A percentile compares a stretch with the other conserved stretches of the same genome.
These are phyloP conservation scores for Panellus pusillus DNA, from an alignment of 768 basidiomycete genomes.

Conservation along the genomic window DNA sequence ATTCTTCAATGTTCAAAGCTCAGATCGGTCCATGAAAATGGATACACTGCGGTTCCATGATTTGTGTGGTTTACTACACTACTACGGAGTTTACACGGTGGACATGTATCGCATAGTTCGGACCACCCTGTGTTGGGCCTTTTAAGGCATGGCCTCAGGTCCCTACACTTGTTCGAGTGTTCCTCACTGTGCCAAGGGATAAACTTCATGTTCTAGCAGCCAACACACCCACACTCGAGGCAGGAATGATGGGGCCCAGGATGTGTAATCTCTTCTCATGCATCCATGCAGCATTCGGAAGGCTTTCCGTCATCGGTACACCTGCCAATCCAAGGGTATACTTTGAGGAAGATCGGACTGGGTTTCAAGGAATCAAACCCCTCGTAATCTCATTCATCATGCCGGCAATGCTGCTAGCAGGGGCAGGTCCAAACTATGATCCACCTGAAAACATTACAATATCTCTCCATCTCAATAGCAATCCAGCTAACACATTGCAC, in stretches of 20 bases:
- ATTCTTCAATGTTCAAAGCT: conserved; percentile 23
- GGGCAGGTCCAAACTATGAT: conserved; percentile 3
- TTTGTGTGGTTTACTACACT: conserved; percentile 36
- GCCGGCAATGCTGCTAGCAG: conserved; percentile 6
- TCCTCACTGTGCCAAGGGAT: conserved; percentile 20
- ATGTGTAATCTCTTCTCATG: conserved; percentile 18
- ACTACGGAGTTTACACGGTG: conserved; percentile 32
- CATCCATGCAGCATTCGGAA: conserved; percentile 21
- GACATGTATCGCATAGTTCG: conserved; percentile 9
- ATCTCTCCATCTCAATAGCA: conserved; percentile 4
- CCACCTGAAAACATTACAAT: conserved; percentile 1
- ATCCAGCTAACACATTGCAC: background rate
- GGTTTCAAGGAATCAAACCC: conserved; percentile 9
- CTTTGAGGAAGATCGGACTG: conserved; percentile 22
- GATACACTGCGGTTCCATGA: conserved; percentile 39
- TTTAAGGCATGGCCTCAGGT: conserved; percentile 15
- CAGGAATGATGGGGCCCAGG: conserved; percentile 10
- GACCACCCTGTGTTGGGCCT: conserved; percentile 17
- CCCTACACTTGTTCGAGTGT: conserved; percentile 17
- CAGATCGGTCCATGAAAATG: conserved; percentile 26
- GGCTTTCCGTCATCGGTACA: conserved; percentile 13
- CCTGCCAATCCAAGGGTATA: conserved; percentile 12
- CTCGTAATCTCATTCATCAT: conserved; percentile 10
- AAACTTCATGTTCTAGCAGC: conserved; percentile 9
- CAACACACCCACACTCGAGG: conserved; percentile 11